Base-by-base conservation (phyloP, 1,139 yeast species). In the Debaryomycetaceae sp. region DNA sequence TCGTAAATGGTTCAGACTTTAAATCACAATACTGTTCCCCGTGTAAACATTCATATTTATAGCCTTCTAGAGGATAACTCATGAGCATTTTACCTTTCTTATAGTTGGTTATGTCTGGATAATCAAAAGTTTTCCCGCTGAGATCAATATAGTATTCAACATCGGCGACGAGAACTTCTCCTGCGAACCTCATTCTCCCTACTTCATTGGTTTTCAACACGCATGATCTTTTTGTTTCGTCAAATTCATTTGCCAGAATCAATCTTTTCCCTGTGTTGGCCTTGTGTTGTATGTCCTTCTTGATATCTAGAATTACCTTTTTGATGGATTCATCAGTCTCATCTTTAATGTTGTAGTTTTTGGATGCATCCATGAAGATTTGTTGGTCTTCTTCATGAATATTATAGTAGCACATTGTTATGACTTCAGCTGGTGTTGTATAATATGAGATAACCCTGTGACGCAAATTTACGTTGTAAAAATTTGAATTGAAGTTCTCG, bases 21-120 rank as follows among this genome's bases (percentile, higher is more conserved):
- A 44, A 38, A 28, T 44, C 41, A 19, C 39, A 34, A 18, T 34
- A 31, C 17, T 33, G 33, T 8, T 37, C 24, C 11, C 47, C 45
- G 15, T 42, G 37, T n/a, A 44, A 31, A 18, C 45, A 44, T 14
- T 37, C 38, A 26, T 36, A 44, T 18, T 42, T 14, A 30, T 37
- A 44, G 7, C 37, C 37, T 6, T 33, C 22, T 4, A 36, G 34
- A 6, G 45, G 43, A 29, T 31, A 44, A 22, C 18, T 40, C 5
- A 42, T 19, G 8, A 41, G 17, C 4, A 41, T 8, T 14, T 31
- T 38, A 8, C 41, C 40, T 22, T 34, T 38, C 15, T 22, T 22
- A 11, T 22, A 22, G 26, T 30, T 30, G n/a, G 3, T 13, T 3
- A 13, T 30, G 17, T 30, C 31, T 7, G 31, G 31, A 30, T 30